These are phyloP conservation scores for Phaffomyces opuntiae DNA, from an alignment of 805 yeast genomes.

Conservation along the genomic window DNA sequence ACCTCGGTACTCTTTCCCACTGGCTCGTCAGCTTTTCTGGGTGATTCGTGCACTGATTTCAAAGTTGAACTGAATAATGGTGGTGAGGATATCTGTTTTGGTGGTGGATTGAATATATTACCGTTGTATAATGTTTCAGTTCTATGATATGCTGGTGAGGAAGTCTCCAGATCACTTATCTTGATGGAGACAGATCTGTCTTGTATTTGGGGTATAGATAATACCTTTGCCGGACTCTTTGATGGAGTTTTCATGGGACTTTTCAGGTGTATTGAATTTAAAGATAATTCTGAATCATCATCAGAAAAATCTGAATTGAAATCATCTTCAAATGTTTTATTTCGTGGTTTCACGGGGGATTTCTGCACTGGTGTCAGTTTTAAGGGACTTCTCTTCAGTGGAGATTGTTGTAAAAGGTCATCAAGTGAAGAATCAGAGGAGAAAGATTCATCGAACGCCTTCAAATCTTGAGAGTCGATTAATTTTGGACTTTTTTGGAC, in stretches of 20 bases:
- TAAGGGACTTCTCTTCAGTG: neutral
- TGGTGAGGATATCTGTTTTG: neutral
- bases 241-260: neutral
- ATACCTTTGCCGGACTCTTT: neutral
- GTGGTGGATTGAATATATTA: neutral
- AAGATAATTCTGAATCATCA: neutral
- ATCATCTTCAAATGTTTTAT: neutral
- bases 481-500: neutral
- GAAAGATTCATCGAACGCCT: constrained; percentile 18
- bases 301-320: constrained; percentile 2
- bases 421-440: constrained; percentile 4
- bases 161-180: constrained; percentile 18
- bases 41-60: neutral
- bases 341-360: neutral
- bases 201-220: neutral
- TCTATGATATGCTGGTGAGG: constrained; percentile 24
- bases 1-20: neutral
- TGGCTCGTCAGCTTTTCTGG: neutral
- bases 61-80: constrained; percentile 5
- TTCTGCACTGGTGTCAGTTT: neutral
- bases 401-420: neutral
- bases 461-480: constrained; percentile 15
- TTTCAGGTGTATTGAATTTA: neutral
- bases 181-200: neutral
- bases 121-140: constrained; percentile 12